Conservation (phyloP, 108 stramenopile genomes). For the Cyclotella sp. region DNA sequence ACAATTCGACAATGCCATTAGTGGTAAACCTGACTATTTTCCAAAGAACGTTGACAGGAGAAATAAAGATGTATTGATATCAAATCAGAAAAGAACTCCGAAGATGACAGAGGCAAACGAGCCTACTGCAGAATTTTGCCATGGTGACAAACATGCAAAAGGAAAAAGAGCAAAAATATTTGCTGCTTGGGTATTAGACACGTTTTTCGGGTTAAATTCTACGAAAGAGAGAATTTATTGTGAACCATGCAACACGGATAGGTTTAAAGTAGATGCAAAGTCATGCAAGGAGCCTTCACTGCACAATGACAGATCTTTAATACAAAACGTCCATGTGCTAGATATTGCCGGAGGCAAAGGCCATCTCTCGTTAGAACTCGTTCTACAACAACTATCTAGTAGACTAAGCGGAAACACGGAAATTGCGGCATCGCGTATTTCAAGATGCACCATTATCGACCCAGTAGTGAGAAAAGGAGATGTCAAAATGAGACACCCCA, state of each 20-base stretch:
- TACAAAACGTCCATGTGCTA: constrained; percentile 26
- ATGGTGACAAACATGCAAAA: constrained; percentile 65
- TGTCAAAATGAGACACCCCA: constrained; percentile 21
- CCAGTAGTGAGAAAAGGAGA: constrained; percentile 69
- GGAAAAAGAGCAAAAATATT: constrained; percentile 63
- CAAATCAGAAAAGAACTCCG: not conserved
- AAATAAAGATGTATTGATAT: not conserved
- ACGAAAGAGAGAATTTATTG: not conserved
- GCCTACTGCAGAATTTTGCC: constrained; percentile 14
- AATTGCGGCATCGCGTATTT: constrained; percentile 1
- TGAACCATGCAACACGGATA: not conserved
- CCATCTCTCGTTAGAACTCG: constrained; percentile 65
- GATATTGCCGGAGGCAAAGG: constrained; percentile 84
- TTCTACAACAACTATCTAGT: constrained; percentile 47
- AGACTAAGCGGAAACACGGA: not conserved
- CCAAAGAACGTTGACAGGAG: not conserved
- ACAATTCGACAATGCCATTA: constrained; percentile 8
- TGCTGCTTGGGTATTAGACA: constrained; percentile 66
- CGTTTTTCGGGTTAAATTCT: constrained; percentile 17
- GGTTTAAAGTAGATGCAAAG: not conserved
- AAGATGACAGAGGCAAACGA: constrained; percentile 4
- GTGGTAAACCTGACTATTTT: not conserved
- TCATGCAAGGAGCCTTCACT: not conserved
- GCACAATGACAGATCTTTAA: constrained; percentile 11
- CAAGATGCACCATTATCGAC: constrained; percentile 63